A percentile compares a stretch with the other conserved stretches of the same genome.
These are phyloP conservation scores for Botryotinia calthae DNA, from an alignment of 2,329 filamentous ascomycete species.

Conservation along the genomic window DNA sequence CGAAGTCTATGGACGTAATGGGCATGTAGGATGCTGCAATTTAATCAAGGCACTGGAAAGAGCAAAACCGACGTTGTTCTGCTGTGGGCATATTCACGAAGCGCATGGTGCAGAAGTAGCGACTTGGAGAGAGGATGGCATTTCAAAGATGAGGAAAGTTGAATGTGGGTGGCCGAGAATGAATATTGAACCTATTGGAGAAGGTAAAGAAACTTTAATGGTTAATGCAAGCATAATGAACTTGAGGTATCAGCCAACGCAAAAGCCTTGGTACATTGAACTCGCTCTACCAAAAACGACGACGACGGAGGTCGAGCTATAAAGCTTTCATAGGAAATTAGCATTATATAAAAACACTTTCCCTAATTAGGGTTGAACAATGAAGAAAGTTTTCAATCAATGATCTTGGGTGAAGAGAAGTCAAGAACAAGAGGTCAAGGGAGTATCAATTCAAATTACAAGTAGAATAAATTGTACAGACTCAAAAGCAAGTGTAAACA, in stretches of 20 bases:
- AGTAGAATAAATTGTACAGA: neutral
- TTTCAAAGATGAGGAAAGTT: neutral
- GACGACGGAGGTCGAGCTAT: neutral
- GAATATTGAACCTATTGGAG: neutral
- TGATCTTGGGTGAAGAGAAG: neutral
- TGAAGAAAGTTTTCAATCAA: neutral
- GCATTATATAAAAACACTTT: neutral
- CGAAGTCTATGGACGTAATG: constrained; percentile 20
- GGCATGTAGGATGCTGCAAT: constrained; percentile 49
- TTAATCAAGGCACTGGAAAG: constrained; percentile 51
- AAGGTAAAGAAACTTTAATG: constrained; percentile 35
- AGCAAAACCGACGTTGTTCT: constrained; percentile 53
- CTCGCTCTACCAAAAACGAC: neutral
- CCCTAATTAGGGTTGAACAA: neutral
- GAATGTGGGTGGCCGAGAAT: neutral
- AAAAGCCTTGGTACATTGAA: constrained; percentile 48
- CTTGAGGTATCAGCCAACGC: constrained; percentile 43
- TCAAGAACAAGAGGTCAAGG: neutral
- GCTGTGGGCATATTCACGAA: constrained; percentile 63
- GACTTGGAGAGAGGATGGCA: constrained; percentile 56
- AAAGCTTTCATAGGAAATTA: neutral
- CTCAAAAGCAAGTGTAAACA: neutral
- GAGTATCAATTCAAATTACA: neutral
- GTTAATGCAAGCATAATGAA: constrained; percentile 57
- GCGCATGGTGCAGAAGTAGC: constrained; percentile 56